Percentiles rank a stretch among this genome's conserved stretches.
Evolutionary conservation across 2,329 filamentous ascomycete species (phyloP).

Genomic region (Phialocephala sp.): DNA sequence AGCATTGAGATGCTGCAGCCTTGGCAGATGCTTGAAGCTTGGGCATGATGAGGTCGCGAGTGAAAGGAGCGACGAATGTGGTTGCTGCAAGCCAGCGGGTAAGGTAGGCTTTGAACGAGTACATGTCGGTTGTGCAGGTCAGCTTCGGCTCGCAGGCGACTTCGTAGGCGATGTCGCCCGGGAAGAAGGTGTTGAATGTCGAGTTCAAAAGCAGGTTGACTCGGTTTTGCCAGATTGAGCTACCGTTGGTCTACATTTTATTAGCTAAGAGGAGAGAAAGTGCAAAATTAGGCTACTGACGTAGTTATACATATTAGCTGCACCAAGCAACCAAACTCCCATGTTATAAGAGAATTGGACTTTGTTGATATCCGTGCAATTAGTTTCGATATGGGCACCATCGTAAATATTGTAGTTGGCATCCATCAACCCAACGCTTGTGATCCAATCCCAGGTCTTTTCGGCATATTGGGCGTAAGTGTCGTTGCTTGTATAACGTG

Average conservation of each 20-base stretch:
- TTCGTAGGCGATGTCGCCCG: conserved; percentile 63
- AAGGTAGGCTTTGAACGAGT: conserved; percentile 70
- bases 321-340: conserved; percentile 65
- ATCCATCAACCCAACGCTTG: conserved; percentile 62
- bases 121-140: conserved; percentile 67
- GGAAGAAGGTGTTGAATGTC: conserved; percentile 46
- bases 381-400: conserved; percentile 52
- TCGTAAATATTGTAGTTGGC: conserved; percentile 61
- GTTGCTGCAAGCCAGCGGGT: conserved; percentile 64
- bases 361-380: conserved; percentile 59
- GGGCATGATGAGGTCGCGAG: conserved; percentile 57
- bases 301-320: conserved; percentile 54
- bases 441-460: conserved; percentile 71
- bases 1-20: conserved; percentile 62
- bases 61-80: conserved; percentile 64
- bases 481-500: conserved; percentile 77
- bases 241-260: conserved; percentile 43
- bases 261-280: conserved; percentile 56
- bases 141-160: conserved; percentile 60
- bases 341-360: conserved; percentile 74
- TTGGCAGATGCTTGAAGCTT: conserved; percentile 60
- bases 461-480: conserved; percentile 81
- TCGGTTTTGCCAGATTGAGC: conserved; percentile 46
- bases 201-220: conserved; percentile 43
- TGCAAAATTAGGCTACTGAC: conserved; percentile 52